These are phyloP conservation scores for Rhizopogon vulgaris DNA, from an alignment of 768 basidiomycete genomes.

Conservation along the genomic window DNA sequence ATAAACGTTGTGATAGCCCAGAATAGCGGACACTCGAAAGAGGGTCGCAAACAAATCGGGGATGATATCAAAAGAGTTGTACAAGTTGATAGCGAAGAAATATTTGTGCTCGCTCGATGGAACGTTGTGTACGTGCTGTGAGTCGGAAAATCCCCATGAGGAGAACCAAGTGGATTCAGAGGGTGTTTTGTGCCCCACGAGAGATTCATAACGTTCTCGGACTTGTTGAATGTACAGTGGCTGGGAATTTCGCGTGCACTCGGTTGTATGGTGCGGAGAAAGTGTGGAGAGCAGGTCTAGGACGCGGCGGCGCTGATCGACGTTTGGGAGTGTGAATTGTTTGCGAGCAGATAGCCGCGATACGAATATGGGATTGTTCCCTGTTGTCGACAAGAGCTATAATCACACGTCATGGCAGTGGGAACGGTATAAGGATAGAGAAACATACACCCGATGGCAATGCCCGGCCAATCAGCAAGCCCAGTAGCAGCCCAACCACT, in stretches of 20 bases:
- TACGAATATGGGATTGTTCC: slow-evolving; percentile 41
- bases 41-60: slow-evolving; percentile 96
- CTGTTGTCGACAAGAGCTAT: slow-evolving; percentile 46
- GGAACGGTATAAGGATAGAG: background rate
- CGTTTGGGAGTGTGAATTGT: slow-evolving; percentile 67
- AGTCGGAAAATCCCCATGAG: slow-evolving; percentile 43
- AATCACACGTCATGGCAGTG: background rate
- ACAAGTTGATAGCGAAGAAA: slow-evolving; percentile 98
- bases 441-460: slow-evolving; percentile 32
- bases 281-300: slow-evolving; percentile 83
- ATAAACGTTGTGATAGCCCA: slow-evolving; percentile 97
- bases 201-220: slow-evolving; percentile 73
- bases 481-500: slow-evolving; percentile 55
- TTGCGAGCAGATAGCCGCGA: slow-evolving; percentile 51
- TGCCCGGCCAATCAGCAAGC: slow-evolving; percentile 49
- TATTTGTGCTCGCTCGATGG: slow-evolving; percentile 83
- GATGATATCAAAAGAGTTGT: slow-evolving; percentile 98
- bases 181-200: slow-evolving; percentile 67
- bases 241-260: slow-evolving; percentile 84
- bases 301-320: slow-evolving; percentile 80
- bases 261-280: slow-evolving; percentile 86
- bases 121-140: slow-evolving; percentile 30
- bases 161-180: slow-evolving; percentile 56
- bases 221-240: slow-evolving; percentile 82
- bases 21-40: slow-evolving; percentile 84